These are phyloP conservation scores for Cajanus cajan DNA, from an alignment of 306 rosid species.

Conservation along the genomic window DNA sequence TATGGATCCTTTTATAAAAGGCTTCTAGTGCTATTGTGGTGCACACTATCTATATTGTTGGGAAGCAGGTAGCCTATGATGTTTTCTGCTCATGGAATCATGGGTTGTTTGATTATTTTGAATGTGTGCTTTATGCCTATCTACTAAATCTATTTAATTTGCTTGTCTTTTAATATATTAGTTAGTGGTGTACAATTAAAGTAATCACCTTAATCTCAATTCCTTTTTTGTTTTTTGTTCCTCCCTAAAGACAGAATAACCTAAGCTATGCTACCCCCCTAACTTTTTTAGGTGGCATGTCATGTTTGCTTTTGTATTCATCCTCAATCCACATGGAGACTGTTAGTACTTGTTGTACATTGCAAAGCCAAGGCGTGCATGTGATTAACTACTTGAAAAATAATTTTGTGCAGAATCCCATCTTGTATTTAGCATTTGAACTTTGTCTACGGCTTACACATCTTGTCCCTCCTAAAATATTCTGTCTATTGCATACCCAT, in stretches of 20 bases:
- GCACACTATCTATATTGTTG: conserved; percentile 5
- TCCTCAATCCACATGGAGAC: conserved; percentile 37
- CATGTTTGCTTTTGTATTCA: conserved; percentile 31
- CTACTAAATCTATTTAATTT: conserved; percentile 1
- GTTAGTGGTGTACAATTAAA: conserved; percentile 41
- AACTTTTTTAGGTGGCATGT: conserved; percentile 39
- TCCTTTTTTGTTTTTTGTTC: conserved; percentile 25
- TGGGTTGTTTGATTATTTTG: background rate
- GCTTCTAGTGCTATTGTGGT: background rate
- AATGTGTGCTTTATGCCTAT: conserved; percentile 31
- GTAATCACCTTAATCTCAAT: conserved; percentile 18
- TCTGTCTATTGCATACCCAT: background rate
- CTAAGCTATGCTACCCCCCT: conserved; percentile 23
- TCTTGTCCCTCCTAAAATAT: background rate
- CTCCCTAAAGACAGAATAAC: conserved; percentile 25
- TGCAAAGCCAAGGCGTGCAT: background rate
- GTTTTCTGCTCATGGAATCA: conserved; percentile 44
- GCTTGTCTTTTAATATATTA: conserved; percentile 11
- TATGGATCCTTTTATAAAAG: too few species aligned
- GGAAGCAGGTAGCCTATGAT: conserved; percentile 30
- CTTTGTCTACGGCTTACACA: conserved; percentile 3
- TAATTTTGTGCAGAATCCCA: background rate
- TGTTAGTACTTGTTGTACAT: conserved; percentile 36
- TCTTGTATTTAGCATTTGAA: conserved; percentile 21
- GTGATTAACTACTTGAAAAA: conserved; percentile 32